Evolutionary conservation across 805 yeast genomes (phyloP).

Genomic region (Suhomyces sp.): DNA sequence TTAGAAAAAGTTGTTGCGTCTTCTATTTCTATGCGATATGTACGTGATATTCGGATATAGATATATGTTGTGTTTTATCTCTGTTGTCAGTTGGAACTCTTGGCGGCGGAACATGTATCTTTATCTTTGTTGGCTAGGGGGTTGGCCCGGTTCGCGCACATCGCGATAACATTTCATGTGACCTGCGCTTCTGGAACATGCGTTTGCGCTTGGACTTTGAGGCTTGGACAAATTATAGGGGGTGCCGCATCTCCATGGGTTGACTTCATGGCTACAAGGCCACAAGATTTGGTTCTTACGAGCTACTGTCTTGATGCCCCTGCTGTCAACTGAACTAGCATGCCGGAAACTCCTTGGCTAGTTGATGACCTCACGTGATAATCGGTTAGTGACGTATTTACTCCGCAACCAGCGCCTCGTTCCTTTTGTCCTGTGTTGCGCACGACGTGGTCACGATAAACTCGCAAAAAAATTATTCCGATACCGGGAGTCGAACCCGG

Average conservation of each 20-base stretch:
- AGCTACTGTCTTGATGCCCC: too few relatives aligned
- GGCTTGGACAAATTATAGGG: background rate
- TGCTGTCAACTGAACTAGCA: background rate
- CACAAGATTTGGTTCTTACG: background rate
- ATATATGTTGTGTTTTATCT: background rate
- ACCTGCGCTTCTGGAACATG: background rate
- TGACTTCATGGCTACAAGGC: background rate
- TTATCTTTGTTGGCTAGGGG: conserved; percentile 3
- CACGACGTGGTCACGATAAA: background rate
- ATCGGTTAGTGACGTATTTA: background rate
- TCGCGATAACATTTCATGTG: conserved; percentile 4
- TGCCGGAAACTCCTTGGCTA: background rate
- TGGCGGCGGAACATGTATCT: conserved; percentile 1
- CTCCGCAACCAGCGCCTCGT: background rate
- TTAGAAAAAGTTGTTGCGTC: background rate
- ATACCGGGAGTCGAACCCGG: conserved; percentile 89
- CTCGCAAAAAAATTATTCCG: conserved; percentile 43
- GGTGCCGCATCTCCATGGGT: background rate
- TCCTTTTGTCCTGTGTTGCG: background rate
- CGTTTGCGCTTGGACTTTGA: background rate
- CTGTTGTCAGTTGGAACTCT: background rate
- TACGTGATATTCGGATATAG: background rate
- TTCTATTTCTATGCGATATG: background rate
- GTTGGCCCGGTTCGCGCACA: conserved; percentile 2
- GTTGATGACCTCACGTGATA: background rate